Base-by-base conservation (phyloP, 2,329 filamentous ascomycete genomes). In the Xylariales sp. region DNA sequence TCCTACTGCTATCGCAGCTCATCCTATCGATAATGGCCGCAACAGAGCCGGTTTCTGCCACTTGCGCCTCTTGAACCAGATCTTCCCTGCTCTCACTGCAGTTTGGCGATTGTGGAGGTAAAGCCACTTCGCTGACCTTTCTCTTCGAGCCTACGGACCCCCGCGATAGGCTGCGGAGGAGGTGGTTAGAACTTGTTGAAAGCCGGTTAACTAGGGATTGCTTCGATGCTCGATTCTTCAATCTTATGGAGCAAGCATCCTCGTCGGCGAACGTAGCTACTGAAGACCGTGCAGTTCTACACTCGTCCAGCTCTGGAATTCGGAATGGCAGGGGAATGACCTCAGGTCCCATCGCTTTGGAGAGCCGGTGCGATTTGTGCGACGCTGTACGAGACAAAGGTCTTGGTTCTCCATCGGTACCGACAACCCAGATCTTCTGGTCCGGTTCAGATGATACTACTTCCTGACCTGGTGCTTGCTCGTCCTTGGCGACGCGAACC, bases 201-300 rank as follows among this genome's bases (percentile, higher is more conserved):
- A 77, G 54, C 14, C 69, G 66, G 34, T 71, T 70, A 5, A 66
- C 68, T 14, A 70, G 45, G 27, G 56, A 55, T 10, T 43, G 38
- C 19, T 50, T 49, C 5, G 70, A 69, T 12, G 53, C 51, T 16
- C 61, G 58, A 37, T 55, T 61, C 47, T 45, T 52, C 19, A 43
- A 43, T 40, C 30, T 46, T 33, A 38, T 48, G 32, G 45, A 55
- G 29, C 37, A 42, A 10, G 59, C 70, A 19, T 81, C 72, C 21
- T 71, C 65, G 40, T 84, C 81, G 13, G 83, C 81, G 50, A 83
- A 73, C 0, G 85, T 85, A 4, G 83, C 86, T 15, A 86, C 69
- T 2, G 85, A 86, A 3, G 83, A 88, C 19, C 71, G 63, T 41
- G 76, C 72, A 15, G 74, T 65, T 6, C 62, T 55, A 13, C 43